Percentiles rank a stretch among this genome's conserved stretches.
phyloP scores from a whole-genome alignment of 441 rosid genomes.

The California macrophylla region DNA sequence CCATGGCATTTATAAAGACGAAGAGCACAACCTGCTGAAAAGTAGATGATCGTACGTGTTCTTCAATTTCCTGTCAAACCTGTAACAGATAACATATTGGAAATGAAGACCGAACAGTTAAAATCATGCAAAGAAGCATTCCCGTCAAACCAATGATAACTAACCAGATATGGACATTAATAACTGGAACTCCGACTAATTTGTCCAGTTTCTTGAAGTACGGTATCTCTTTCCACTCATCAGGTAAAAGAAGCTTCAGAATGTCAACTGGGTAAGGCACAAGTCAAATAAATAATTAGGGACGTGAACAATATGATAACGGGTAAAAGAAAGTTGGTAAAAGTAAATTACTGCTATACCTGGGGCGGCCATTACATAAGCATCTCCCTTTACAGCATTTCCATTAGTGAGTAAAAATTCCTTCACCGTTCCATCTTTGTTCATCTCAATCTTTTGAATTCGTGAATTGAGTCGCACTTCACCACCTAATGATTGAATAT shows the following conservation, averaged over 20 bases:
- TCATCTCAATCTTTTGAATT: constrained; percentile 67
- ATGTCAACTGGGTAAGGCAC: constrained; percentile 51
- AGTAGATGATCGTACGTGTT: constrained; percentile 83
- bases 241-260: constrained; percentile 80
- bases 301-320: not conserved
- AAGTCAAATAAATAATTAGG: constrained; percentile 17
- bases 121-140: not conserved
- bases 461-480: constrained; percentile 74
- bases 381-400: constrained; percentile 64
- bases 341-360: constrained; percentile 32
- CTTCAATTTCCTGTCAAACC: constrained; percentile 87
- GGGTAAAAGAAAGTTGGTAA: not conserved
- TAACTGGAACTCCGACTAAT: constrained; percentile 91
- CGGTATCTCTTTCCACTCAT: constrained; percentile 64
- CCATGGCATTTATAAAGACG: not conserved
- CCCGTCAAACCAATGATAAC: constrained; percentile 25
- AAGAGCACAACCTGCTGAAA: constrained; percentile 68
- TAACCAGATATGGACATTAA: constrained; percentile 88
- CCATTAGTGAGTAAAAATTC: constrained; percentile 58
- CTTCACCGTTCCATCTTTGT: constrained; percentile 68
- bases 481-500: constrained; percentile 69
- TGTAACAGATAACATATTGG: constrained; percentile 19
- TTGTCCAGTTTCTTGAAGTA: constrained; percentile 81
- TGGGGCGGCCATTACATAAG: constrained; percentile 76
- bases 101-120: not conserved